phyloP scores from a whole-genome alignment of 2,329 filamentous ascomycete genomes.

The Fusarium bactridioides region DNA sequence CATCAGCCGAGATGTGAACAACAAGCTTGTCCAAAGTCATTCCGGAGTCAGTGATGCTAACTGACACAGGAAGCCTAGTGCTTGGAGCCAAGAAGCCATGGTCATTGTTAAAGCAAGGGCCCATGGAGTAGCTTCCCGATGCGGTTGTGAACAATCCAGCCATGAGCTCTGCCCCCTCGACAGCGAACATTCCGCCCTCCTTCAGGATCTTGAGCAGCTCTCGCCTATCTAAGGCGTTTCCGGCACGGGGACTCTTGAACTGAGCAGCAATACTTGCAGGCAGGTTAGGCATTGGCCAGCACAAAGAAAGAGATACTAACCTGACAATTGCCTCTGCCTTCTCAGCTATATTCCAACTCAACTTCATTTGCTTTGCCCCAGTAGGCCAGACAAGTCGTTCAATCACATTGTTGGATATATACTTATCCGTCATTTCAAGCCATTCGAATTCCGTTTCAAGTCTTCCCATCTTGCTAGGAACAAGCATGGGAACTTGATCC shows the following conservation, averaged over 20 bases:
- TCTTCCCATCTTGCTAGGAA: neutral
- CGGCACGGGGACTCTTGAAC: neutral
- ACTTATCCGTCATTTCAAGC: neutral
- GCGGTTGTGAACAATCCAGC: neutral
- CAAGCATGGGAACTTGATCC: neutral
- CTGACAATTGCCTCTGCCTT: neutral
- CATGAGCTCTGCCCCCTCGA: neutral
- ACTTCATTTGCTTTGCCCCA: neutral
- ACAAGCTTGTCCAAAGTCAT: neutral
- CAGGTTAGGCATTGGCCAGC: neutral
- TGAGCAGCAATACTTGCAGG: neutral
- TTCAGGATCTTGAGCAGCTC: neutral
- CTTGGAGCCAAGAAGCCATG: neutral
- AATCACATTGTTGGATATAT: neutral
- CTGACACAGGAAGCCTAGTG: neutral
- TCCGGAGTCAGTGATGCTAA: neutral
- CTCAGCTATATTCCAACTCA: neutral
- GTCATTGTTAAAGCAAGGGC: neutral
- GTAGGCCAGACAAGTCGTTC: neutral
- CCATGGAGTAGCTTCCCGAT: neutral
- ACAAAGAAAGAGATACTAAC: neutral
- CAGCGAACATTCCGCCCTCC: neutral
- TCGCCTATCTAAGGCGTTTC: neutral
- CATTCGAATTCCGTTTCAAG: neutral
- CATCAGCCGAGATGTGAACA: neutral